Evolutionary conservation across 768 basidiomycete genomes (phyloP).

Genomic region (Termitomyces bulborhizus): DNA sequence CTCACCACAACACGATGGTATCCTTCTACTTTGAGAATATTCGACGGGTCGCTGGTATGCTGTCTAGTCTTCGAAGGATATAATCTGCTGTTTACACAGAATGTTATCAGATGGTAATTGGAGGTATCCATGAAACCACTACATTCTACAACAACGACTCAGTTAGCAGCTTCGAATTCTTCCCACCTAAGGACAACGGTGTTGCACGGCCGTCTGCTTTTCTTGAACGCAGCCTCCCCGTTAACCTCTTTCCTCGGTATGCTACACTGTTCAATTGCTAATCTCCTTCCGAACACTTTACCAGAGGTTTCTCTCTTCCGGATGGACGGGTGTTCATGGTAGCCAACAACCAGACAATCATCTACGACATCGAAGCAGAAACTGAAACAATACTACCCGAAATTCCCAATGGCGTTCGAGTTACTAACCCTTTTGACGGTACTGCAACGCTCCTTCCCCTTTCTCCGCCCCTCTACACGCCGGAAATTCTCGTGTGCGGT

Average conservation of each 20-base stretch:
- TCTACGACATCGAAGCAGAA: conserved; percentile 32
- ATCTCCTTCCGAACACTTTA: background rate
- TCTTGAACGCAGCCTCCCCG: conserved; percentile 20
- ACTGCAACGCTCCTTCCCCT: conserved; percentile 31
- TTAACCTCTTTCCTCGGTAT: conserved; percentile 17
- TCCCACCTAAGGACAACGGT: conserved; percentile 27
- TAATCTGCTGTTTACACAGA: background rate
- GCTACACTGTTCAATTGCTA: background rate
- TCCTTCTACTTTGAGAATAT: conserved; percentile 28
- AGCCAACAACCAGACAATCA: conserved; percentile 34
- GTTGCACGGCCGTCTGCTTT: conserved; percentile 21
- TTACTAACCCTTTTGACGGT: conserved; percentile 34
- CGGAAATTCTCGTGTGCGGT: conserved; percentile 42
- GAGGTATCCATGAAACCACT: conserved; percentile 6
- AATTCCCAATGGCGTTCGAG: conserved; percentile 37
- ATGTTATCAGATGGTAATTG: conserved; percentile 16
- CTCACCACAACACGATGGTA: conserved; percentile 36
- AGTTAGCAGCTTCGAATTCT: conserved; percentile 43
- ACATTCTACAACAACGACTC: conserved; percentile 44
- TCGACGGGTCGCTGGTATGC: conserved; percentile 24
- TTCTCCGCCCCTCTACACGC: conserved; percentile 32
- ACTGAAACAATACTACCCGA: conserved; percentile 33
- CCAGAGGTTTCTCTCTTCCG: conserved; percentile 22
- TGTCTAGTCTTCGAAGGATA: no score
- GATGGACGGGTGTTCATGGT: conserved; percentile 34